Evolutionary conservation across 352 stramenopile genomes (phyloP).

Genomic region (Aphanomyces euteiches): DNA sequence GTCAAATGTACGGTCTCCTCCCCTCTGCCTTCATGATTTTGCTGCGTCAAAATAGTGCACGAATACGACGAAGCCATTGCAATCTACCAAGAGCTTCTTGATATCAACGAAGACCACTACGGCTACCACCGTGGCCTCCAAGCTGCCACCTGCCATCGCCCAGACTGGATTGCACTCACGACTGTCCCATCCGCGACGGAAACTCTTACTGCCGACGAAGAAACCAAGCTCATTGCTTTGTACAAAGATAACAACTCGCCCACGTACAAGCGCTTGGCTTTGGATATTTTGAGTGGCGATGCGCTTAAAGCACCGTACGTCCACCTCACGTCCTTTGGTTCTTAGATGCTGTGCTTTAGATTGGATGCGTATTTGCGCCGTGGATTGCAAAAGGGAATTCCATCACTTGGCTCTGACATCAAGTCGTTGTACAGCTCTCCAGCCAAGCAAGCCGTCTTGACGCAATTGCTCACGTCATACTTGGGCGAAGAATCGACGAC

Average conservation of each 20-base stretch:
- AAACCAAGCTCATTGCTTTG: not conserved
- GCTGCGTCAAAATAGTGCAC: conserved; percentile 35
- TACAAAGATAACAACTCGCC: conserved; percentile 19
- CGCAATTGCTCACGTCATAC: conserved; percentile 75
- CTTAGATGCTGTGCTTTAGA: conserved; percentile 20
- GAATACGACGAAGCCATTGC: conserved; percentile 57
- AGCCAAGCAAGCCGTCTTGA: conserved; percentile 50
- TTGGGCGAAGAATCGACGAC: conserved; percentile 54
- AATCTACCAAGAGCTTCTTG: conserved; percentile 69
- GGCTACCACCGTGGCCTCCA: conserved; percentile 83
- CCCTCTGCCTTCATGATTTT: conserved; percentile 5
- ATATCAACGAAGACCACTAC: conserved; percentile 91
- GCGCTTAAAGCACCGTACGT: conserved; percentile 20
- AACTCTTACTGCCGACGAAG: conserved; percentile 34
- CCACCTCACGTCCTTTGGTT: not conserved
- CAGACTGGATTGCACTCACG: conserved; percentile 49
- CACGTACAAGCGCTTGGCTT: conserved; percentile 27
- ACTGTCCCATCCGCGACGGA: conserved; percentile 45
- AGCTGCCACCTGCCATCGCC: conserved; percentile 61
- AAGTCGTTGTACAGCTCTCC: conserved; percentile 84
- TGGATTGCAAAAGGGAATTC: conserved; percentile 87
- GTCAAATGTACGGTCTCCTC: conserved; percentile 36
- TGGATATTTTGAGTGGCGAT: conserved; percentile 17
- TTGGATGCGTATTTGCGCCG: conserved; percentile 57
- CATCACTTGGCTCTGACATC: conserved; percentile 91